phyloP scores from a whole-genome alignment of 257 asterid species.

The Fraxinus anomala region DNA sequence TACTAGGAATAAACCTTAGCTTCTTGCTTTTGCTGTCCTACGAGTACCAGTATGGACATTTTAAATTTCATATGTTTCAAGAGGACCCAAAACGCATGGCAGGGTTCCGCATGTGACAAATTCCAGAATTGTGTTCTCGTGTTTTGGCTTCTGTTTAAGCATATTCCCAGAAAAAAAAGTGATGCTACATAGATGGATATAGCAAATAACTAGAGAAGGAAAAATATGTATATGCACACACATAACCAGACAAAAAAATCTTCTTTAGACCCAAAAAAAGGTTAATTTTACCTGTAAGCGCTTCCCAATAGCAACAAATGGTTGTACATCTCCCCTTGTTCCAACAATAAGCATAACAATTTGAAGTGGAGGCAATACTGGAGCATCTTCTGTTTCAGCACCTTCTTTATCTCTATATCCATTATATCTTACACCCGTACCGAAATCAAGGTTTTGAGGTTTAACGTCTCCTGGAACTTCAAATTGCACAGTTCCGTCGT shows the following conservation, averaged over 20 bases:
- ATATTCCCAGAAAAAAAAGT: neutral
- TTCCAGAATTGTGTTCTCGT: neutral
- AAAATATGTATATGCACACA: neutral
- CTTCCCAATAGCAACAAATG: slow-evolving; percentile 86
- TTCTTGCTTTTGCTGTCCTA: neutral
- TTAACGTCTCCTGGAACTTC: slow-evolving; percentile 67
- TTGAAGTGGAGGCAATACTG: slow-evolving; percentile 65
- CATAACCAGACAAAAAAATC: neutral
- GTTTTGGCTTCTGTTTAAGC: neutral
- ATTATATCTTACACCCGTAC: slow-evolving; percentile 39
- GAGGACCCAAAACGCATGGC: neutral
- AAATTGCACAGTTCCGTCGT: slow-evolving; percentile 76
- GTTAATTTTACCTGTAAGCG: slow-evolving; percentile 57
- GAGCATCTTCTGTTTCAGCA: slow-evolving; percentile 37
- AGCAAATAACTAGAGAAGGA: neutral
- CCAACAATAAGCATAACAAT: slow-evolving; percentile 91
- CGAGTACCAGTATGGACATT: neutral
- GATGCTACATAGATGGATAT: neutral
- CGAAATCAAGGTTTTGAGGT: slow-evolving; percentile 50
- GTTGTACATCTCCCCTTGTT: slow-evolving; percentile 92
- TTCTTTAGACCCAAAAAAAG: neutral
- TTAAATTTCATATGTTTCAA: neutral
- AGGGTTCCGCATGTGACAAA: neutral
- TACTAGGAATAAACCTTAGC: neutral
- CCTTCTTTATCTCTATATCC: slow-evolving; percentile 38